Percentiles rank a stretch among this genome's conserved stretches.
These are phyloP conservation scores for Solanum megistacrolobum DNA, from an alignment of 257 asterid genomes.

Conservation along the genomic window DNA sequence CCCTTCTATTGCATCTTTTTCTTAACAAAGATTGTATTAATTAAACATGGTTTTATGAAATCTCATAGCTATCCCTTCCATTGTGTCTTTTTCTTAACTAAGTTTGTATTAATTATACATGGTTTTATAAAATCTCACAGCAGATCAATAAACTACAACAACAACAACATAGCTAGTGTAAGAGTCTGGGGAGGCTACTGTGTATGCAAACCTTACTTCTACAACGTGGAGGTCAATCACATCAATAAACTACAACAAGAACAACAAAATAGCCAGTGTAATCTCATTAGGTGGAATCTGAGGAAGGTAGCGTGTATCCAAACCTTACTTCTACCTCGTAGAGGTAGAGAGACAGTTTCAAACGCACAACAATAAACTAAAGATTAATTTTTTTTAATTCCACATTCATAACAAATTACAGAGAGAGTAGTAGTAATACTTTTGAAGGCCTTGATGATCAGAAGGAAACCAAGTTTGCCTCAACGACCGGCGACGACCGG, in stretches of 20 bases:
- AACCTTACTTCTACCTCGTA: background rate
- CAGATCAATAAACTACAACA: background rate
- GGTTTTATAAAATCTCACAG: background rate
- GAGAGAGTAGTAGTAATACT: slow-evolving; percentile 23
- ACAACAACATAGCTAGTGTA: background rate
- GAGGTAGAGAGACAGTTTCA: background rate
- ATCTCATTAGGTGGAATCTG: background rate
- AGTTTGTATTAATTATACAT: background rate
- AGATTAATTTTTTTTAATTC: background rate
- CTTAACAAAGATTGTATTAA: background rate
- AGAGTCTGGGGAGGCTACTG: background rate
- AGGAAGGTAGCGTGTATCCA: background rate
- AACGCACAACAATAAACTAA: background rate
- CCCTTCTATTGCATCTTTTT: no score
- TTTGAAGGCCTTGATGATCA: slow-evolving; percentile 62
- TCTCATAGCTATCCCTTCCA: background rate
- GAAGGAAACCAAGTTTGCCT: slow-evolving; percentile 96
- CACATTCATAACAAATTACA: background rate
- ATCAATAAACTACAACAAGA: background rate
- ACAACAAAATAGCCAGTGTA: background rate
- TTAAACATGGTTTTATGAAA: background rate
- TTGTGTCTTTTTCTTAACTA: background rate
- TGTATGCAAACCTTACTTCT: background rate
- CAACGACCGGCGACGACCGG: slow-evolving; percentile 66
- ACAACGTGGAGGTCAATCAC: background rate